Percentiles rank a stretch among this genome's conserved stretches.
Conservation (phyloP, 176 grass and related monocot species). For the Aegilops longissima region DNA sequence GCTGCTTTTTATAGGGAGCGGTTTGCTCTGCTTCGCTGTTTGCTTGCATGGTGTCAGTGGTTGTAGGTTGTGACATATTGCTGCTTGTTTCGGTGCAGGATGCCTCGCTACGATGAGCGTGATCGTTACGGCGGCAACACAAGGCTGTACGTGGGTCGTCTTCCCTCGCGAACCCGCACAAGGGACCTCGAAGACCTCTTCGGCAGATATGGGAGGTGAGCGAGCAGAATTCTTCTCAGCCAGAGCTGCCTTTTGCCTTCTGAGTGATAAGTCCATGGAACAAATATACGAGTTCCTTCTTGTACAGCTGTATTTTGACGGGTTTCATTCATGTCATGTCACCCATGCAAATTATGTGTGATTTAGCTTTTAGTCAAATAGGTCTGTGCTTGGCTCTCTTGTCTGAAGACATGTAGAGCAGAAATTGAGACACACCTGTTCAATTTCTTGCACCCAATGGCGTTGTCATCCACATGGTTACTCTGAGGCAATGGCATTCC, state of each 20-base stretch:
- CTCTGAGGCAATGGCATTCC: neutral
- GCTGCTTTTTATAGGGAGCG: neutral
- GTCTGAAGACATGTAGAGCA: neutral
- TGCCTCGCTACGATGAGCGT: slow-evolving; percentile 74
- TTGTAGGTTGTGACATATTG: neutral
- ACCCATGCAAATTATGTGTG: neutral
- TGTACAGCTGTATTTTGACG: neutral
- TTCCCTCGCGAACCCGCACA: slow-evolving; percentile 74
- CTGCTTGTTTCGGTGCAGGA: slow-evolving; percentile 43
- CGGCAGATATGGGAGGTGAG: slow-evolving; percentile 91
- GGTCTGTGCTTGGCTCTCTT: neutral
- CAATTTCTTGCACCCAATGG: neutral
- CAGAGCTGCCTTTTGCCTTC: neutral
- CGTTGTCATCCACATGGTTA: neutral
- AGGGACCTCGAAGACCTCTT: slow-evolving; percentile 87
- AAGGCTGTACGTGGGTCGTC: slow-evolving; percentile 79
- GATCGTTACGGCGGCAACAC: slow-evolving; percentile 65
- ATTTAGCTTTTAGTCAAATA: neutral
- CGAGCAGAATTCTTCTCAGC: neutral
- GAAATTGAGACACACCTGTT: neutral
- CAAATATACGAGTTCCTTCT: neutral
- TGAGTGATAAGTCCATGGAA: neutral
- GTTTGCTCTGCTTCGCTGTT: neutral
- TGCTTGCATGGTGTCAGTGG: neutral
- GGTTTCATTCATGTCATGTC: neutral